Evolutionary conservation across 2,329 filamentous ascomycete species (phyloP), one percentile per base, ranked within the genome.

Genomic region (Hypoxylon rubiginosum): DNA sequence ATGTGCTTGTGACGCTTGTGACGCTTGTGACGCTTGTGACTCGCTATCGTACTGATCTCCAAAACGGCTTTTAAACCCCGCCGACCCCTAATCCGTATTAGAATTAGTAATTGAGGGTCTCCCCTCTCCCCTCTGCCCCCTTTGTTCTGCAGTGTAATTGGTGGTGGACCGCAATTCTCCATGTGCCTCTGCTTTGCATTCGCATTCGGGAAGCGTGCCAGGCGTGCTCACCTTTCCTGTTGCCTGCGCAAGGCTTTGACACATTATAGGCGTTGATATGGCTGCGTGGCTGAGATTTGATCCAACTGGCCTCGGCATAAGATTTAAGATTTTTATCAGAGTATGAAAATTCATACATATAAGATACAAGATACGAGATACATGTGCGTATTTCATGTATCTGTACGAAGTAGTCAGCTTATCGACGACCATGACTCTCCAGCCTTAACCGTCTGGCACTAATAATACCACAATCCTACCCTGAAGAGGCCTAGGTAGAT

Each of bases 381-480:
- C 21, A 24, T 24, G 4, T 24, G 4, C 21, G 4, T 24, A 24
- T 24, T 48, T 28, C 21, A 26, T 45, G 9, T 21, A 45, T 21
- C 15, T 19, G 7, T n/a, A n/a, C n/a, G n/a, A n/a, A n/a, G n/a
- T 34, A 30, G 39, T 45, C 52, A 30, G 13, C 15, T 45, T 6
- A 26, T 6, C 4, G 11, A 13, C 36, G 9, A 24, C 17, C 15
- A 41, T 46, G 41, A 41, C 50, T 48, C 34, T 58, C 55, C 50
- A 69, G 64, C 63, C 46, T 66, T 64, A 64, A 64, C 17, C 19
- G 10, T 58, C 59, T 59, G 53, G 57, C 56, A 41, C 32, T 41
- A 48, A 36, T 52, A 53, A 50, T 28, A 58, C 39, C 46, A 45
- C 50, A 8, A 62, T 57, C 58, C 51, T 45, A 36, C 41, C 55